Percentiles rank a stretch among this genome's conserved stretches.
phyloP scores from a whole-genome alignment of 2,329 filamentous ascomycete species.

The Cladosporium sp. region DNA sequence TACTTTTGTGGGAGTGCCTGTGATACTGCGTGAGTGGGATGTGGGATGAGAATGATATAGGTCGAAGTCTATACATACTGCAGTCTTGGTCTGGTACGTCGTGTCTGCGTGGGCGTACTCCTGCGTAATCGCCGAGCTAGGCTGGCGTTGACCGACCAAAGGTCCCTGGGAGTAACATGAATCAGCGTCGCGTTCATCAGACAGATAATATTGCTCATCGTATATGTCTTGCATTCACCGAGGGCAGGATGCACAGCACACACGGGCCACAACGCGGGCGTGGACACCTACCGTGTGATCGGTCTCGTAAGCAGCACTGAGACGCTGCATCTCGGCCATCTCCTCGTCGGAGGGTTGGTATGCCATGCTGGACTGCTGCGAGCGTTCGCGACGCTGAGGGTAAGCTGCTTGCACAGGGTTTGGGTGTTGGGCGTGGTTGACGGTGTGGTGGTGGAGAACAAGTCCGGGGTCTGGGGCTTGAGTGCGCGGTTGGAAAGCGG shows the following conservation, averaged over 20 bases:
- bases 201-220: neutral
- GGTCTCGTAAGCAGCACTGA: slow-evolving; percentile 58
- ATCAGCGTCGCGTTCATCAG: slow-evolving; percentile 17
- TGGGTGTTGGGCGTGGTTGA: slow-evolving; percentile 13
- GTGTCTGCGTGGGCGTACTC: slow-evolving; percentile 88
- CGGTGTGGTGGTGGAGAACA: slow-evolving; percentile 16
- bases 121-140: slow-evolving; percentile 71
- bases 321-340: slow-evolving; percentile 57
- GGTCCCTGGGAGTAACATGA: slow-evolving; percentile 59
- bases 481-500: neutral
- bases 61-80: slow-evolving; percentile 54
- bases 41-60: no score
- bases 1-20: slow-evolving; percentile 79
- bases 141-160: slow-evolving; percentile 72
- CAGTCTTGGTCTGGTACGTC: slow-evolving; percentile 79
- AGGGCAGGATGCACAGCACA: neutral
- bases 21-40: neutral
- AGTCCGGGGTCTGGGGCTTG: slow-evolving; percentile 9
- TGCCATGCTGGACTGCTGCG: slow-evolving; percentile 31
- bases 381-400: neutral
- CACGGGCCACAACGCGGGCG: slow-evolving; percentile 24
- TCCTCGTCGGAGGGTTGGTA: slow-evolving; percentile 47
- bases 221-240: neutral
- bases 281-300: slow-evolving; percentile 46
- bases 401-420: slow-evolving; percentile 6